Evolutionary conservation across 331 rosid genomes (phyloP).

Genomic region (Quercus tomentella): DNA sequence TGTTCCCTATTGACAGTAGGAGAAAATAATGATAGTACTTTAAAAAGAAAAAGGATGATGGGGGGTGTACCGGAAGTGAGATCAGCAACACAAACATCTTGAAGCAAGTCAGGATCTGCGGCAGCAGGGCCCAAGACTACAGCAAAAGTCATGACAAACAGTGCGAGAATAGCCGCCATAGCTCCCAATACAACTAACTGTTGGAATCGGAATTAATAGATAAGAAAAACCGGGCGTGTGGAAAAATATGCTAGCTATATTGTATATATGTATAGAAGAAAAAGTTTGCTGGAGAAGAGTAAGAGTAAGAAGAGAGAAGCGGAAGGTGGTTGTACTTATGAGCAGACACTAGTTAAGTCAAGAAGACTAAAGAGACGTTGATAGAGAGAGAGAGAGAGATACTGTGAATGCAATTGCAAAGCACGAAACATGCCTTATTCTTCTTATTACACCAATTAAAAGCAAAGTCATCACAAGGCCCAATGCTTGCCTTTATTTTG

Average conservation of each 20-base stretch:
- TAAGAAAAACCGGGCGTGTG: background rate
- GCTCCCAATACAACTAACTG: background rate
- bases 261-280: background rate
- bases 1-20: background rate
- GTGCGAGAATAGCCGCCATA: constrained; percentile 34
- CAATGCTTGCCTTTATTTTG: background rate
- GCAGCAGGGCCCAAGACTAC: constrained; percentile 30
- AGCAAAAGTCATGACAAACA: constrained; percentile 32
- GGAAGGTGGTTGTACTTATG: constrained; percentile 20
- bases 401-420: constrained; percentile 15
- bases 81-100: constrained; percentile 85
- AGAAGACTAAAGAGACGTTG: background rate
- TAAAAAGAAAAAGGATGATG: background rate
- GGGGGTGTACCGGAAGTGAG: constrained; percentile 40
- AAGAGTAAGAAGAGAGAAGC: background rate
- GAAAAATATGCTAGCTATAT: background rate
- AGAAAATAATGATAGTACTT: background rate
- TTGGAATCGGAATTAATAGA: background rate
- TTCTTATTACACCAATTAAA: background rate
- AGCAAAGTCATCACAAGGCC: constrained; percentile 24
- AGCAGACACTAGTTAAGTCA: no score
- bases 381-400: background rate
- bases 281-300: background rate
- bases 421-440: constrained; percentile 22
- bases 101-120: constrained; percentile 82